These are phyloP conservation scores for Zygotorulaspora mrakii DNA, from an alignment of 1,139 yeast genomes.

Conservation along the genomic window DNA sequence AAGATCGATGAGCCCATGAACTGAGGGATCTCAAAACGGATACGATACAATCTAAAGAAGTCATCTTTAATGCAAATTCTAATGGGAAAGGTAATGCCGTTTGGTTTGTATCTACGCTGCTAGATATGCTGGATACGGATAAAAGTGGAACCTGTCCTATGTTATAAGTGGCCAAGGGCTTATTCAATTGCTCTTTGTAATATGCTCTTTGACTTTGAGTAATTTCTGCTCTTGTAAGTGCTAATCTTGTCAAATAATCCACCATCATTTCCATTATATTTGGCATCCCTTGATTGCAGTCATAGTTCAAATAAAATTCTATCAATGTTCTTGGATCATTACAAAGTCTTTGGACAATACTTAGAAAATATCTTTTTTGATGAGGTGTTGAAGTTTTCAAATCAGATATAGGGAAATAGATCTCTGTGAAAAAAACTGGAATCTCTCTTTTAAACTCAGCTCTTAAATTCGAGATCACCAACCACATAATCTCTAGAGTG, in stretches of 20 bases:
- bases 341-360: constrained; percentile 74
- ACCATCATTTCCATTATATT: constrained; percentile 81
- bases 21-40: constrained; percentile 77
- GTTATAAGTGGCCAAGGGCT: constrained; percentile 70
- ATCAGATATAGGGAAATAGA: constrained; percentile 90
- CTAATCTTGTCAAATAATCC: constrained; percentile 70
- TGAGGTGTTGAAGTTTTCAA: constrained; percentile 88
- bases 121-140: constrained; percentile 61
- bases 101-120: constrained; percentile 63
- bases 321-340: constrained; percentile 87
- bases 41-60: constrained; percentile 74
- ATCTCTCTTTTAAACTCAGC: constrained; percentile 87
- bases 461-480: constrained; percentile 75
- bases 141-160: constrained; percentile 68
- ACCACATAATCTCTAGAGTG: constrained; percentile 90
- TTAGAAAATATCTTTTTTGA: constrained; percentile 82
- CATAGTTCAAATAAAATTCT: constrained; percentile 91
- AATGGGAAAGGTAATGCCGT: constrained; percentile 55
- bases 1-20: constrained; percentile 84
- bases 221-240: constrained; percentile 68
- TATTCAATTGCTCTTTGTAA: constrained; percentile 57
- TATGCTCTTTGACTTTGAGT: constrained; percentile 64
- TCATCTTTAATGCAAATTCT: constrained; percentile 81
- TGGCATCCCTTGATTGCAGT: constrained; percentile 81
- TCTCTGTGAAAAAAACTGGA: constrained; percentile 89